A percentile compares a stretch with the other conserved stretches of the same genome.
Evolutionary conservation across 441 rosid genomes (phyloP).

Genomic region (Jatropha podagrica): DNA sequence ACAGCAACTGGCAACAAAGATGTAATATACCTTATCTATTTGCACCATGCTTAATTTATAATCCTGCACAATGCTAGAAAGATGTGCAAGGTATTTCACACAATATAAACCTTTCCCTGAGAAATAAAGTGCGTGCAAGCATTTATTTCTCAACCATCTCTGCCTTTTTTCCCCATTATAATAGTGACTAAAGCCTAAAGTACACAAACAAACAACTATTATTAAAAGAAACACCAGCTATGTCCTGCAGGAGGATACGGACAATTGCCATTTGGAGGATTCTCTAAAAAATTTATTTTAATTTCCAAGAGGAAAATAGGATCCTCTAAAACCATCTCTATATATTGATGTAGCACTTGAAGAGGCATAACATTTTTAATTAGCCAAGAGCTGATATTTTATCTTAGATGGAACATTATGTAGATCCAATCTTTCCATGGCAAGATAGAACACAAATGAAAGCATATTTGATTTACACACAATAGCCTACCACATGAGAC

Average conservation of each 20-base stretch:
- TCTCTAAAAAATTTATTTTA: not conserved
- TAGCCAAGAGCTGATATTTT: not conserved
- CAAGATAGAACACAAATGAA: constrained; percentile 4
- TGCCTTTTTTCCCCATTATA: not conserved
- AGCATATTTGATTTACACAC: constrained; percentile 8
- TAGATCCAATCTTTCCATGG: constrained; percentile 15
- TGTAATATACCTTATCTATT: not conserved
- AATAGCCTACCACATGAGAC: constrained; percentile 2
- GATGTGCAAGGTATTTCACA: not conserved
- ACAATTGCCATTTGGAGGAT: not conserved
- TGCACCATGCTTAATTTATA: not conserved
- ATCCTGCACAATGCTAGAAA: constrained; percentile 12
- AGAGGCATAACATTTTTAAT: not conserved
- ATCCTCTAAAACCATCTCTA: not conserved
- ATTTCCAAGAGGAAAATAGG: not conserved
- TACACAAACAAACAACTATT: not conserved
- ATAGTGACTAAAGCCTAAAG: not conserved
- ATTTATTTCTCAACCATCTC: constrained; percentile 1
- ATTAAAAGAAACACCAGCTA: not conserved
- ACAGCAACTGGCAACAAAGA: not conserved
- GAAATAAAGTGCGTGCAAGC: constrained; percentile 1
- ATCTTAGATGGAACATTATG: not conserved
- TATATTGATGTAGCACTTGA: not conserved
- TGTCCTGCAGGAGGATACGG: not conserved
- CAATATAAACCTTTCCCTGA: not conserved